A percentile compares a stretch with the other conserved stretches of the same genome.
These are phyloP conservation scores for Wallacemonas sp. DNA, from an alignment of 208 protist genomes.

Conservation along the genomic window DNA sequence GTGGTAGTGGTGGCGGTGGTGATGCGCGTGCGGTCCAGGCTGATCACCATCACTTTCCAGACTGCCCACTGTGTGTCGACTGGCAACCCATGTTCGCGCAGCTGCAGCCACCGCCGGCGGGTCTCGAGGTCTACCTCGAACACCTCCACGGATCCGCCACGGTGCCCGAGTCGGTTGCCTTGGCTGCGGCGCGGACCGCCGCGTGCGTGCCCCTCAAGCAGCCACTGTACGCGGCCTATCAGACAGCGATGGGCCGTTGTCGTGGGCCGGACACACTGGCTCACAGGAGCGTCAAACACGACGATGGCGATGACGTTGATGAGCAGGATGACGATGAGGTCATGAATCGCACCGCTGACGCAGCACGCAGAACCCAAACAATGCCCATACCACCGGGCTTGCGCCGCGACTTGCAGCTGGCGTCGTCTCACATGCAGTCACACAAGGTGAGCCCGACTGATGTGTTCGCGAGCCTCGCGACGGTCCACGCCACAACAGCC, in stretches of 20 bases:
- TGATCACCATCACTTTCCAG: no score
- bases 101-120: not conserved
- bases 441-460: constrained; percentile 11
- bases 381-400: constrained; percentile 15
- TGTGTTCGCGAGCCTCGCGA: no score
- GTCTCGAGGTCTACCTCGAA: constrained; percentile 14
- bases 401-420: constrained; percentile 4
- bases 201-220: constrained; percentile 1
- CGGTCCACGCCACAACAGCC: no score
- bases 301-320: not conserved
- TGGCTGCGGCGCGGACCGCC: not conserved
- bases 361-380: not conserved
- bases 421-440: not conserved
- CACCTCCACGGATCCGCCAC: constrained; percentile 10
- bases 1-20: no score
- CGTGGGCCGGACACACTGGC: no score
- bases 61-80: constrained; percentile 2
- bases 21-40: no score
- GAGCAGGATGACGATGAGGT: not conserved
- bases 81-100: constrained; percentile 22
- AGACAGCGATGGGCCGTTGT: not conserved
- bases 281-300: not conserved
- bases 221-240: not conserved
- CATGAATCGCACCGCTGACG: no score
- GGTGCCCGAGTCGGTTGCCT: not conserved